Evolutionary conservation across 2,329 filamentous ascomycete species (phyloP), one percentile per base, ranked within the genome.

Genomic region (Fulvia fulva): DNA sequence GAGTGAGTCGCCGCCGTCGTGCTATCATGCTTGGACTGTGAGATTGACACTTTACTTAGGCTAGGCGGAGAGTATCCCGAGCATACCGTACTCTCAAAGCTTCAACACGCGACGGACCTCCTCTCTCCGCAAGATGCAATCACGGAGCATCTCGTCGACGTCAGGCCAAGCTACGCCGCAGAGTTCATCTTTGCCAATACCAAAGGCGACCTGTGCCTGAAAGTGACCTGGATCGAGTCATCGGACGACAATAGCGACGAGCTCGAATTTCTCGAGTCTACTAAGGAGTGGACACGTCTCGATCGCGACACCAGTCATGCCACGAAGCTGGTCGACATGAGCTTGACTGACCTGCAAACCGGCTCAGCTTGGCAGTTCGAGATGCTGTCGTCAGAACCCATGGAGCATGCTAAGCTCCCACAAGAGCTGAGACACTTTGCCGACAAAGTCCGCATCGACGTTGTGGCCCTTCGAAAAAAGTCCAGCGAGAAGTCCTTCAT

Each of bases 341-440:
- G 60, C 50, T 51, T 71, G 6, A 62, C 64, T 9, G 63, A 73
- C 53, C 54, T 72, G 2, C 59, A 58, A 14, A 62, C 57, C n/a
- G 65, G 69, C 21, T 60, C 55, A 8, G 66, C 70, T 5, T 73
- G 70, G 70, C 64, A 67, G n/a, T 68, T 71, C 51, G 70, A 71
- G 19, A 45, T 73, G 6, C 44, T 52, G 1, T 66, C 65, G 6
- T 56, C 64, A 2, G 58, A 61, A 14, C 34, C 57, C 3, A 46
- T 70, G 14, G 60, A 63, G 11, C 57, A 65, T 5, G 55, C 56
- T 2, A 51, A 60, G 3, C 55, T 72, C 1, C 58, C 63, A 0
- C 28, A 51, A 1, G 30, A 59, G 1, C 51, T 67, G 4, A 25
- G 26, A 16, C 46, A 59, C 23, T 69, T 71, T 44, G 59, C 64